Evolutionary conservation across 768 basidiomycete species (phyloP), one percentile per base, ranked within the genome.

Genomic region (Lentinula raphanica): DNA sequence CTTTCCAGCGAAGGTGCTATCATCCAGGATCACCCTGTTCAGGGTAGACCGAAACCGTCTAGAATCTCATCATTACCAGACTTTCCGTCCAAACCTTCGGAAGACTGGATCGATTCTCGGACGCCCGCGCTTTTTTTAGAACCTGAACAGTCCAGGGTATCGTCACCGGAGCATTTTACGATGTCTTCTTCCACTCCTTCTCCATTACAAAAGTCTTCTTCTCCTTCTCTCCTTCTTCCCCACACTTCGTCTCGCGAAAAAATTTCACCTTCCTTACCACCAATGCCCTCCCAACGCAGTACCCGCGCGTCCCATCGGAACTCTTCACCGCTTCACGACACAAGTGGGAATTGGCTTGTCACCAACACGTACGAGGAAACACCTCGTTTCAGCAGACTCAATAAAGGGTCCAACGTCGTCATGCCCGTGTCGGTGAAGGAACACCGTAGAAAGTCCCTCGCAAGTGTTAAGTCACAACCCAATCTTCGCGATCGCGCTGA

Each of bases 341-440:
- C 28, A 3, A 12, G 28, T 36, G 28, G 19, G 23, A 32, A 44
- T 1, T 56, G 54, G 54, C 40, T 56, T 31, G n/a, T 27, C n/a
- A 40, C 32, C 12, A 42, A 19, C 28, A 56, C 44, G 21, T 56
- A 42, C 40, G 39, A 32, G 12, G 54, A 56, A 15, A 44, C 40
- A 21, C 54, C 54, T 11, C 54, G 54, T 23, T 56, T 56, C 28
- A 42, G 39, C 39, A 40, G 54, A 27, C 28, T 44, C 19, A 56
- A 23, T 15, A 40, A 40, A 27, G 54, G 39, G 25, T 45, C 54
- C 39, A 45, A 21, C 13, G 54, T 56, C 23, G 54, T 56, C 13
- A 40, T 56, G 39, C 54, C 54, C 36, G 39, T 45, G 4, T 56
- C 54, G 25, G 54, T 38, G 4, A 40, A 45, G 21, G 54, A 56